Evolutionary conservation across 192 early-diverging fungal species (phyloP), one percentile per base, ranked within the genome.

Genomic region (Spizellomyces sp.): DNA sequence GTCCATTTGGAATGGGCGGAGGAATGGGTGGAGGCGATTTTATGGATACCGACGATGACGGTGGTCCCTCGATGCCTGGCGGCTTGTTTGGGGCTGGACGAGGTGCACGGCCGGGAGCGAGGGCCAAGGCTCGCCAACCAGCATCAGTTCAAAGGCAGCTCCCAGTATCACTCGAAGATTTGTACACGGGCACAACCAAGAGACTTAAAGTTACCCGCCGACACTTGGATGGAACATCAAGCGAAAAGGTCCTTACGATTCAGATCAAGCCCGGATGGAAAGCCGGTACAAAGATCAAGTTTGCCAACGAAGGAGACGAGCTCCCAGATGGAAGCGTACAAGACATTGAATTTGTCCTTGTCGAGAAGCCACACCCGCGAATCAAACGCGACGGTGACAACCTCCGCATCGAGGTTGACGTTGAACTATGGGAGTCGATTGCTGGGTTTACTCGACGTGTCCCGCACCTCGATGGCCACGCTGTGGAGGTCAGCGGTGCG

Each of bases 211-310:
- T 99, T 48, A 95, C 89, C 14, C 87, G 93, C 52, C 89, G 87
- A 58, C 46, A 80, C 17, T 44, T 78, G 41, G 70, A 81, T 63
- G 62, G 65, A 15, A 52, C 79, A 5, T 81, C 84, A 9, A 86
- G 88, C 27, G 95, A 96, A 67, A 96, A 98, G 81, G 82, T 96
- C 12, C 81, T 99, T 8, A 84, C 83, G 59, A 83, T 99, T 56
- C 79, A 92, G 62, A 79, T 99, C 80, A 95, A 93, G 76, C 89
- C 95, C 9, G 97, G 97, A 4, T 95, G 96, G 95, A 98, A 99
- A 81, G 93, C 94, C 12, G 97, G 97, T 15, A 96, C 97, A 67
- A 99, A 98, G 80, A 89, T 99, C 76, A 90, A 89, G 27, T 99
- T 94, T 80, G 82, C 89, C 7, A 87, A 85, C 21, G 91, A 96